phyloP scores from a whole-genome alignment of 2,329 filamentous ascomycete species.

The Ceratocystis cacaofunesta region DNA sequence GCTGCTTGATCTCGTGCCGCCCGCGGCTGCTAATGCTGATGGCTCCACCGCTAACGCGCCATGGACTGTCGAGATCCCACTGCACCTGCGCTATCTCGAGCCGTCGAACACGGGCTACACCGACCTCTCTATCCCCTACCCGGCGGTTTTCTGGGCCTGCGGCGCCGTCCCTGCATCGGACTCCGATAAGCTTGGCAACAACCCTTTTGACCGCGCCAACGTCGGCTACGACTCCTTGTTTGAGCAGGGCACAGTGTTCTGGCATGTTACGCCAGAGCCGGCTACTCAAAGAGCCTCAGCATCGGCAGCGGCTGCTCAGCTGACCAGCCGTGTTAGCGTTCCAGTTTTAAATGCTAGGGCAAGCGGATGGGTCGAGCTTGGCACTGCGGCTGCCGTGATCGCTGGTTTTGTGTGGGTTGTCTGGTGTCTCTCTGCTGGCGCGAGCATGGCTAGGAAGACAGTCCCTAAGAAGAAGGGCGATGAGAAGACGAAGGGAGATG shows the following conservation, averaged over 20 bases:
- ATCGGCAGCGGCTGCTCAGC: conserved; percentile 16
- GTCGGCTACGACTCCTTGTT: conserved; percentile 81
- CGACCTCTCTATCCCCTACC: conserved; percentile 54
- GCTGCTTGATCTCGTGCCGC: conserved; percentile 56
- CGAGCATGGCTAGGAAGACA: conserved; percentile 2
- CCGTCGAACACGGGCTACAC: conserved; percentile 42
- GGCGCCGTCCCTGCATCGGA: conserved; percentile 35
- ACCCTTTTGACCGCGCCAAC: conserved; percentile 72
- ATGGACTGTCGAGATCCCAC: conserved; percentile 58
- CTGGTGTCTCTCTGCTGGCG: conserved; percentile 38
- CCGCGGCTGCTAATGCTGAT: conserved; percentile 24
- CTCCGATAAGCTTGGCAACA: conserved; percentile 52
- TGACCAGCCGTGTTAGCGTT: conserved; percentile 44
- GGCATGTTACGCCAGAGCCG: conserved; percentile 44
- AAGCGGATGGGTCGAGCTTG: conserved; percentile 33
- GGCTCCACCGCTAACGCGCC: conserved; percentile 20
- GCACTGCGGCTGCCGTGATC: conserved; percentile 44
- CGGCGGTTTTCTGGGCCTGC: conserved; percentile 84
- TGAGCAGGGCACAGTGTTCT: conserved; percentile 62
- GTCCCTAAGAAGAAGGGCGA: conserved; percentile 19
- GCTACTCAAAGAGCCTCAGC: background rate
- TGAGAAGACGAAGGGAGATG: background rate
- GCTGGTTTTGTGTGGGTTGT: conserved; percentile 57
- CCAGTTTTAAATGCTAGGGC: conserved; percentile 48
- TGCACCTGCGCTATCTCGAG: conserved; percentile 71